Base-by-base conservation (phyloP, 176 grass and related monocot species). In the Eleusine coracana region DNA sequence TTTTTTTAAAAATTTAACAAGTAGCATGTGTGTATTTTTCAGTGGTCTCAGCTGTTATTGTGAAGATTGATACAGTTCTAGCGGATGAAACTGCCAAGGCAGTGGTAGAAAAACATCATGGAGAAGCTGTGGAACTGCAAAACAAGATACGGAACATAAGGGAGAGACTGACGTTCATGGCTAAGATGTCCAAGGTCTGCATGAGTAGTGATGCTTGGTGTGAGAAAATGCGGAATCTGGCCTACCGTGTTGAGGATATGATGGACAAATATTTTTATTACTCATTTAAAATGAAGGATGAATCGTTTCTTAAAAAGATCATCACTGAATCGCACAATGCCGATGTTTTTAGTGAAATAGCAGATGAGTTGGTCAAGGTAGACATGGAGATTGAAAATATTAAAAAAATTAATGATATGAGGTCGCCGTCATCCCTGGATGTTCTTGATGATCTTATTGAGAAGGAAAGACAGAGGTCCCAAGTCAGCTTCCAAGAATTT, bases 171-270 rank as follows among this genome's bases (percentile, higher is more conserved):
- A 15, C 16, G 17, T 14, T 5, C 50, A 18, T 54, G 50, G 17
- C 50, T 54, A 54, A 54, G 15, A 54, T 54, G 4, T 17, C 50
- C 3, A 54, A 18, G 50, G 50, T 54, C 50, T 54, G 4, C 50
- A 54, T 54, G 50, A 54, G 3, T 3, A 54, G 17, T 54, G 5
- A 54, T 17, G 50, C 50, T 44, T 87, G 86, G 86, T 71, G 82
- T 83, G 73, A 42, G 44, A 52, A 77, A 45, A 79, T 87, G 8
- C 55, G 86, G 11, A 83, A 71, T 6, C 42, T 87, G 23, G 80
- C 86, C 44, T 77, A 87, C 18, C 80, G 68, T 87, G 80, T 83
- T 77, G 86, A 87, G 59, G 86, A 87, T 59, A 66, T 77, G 6
- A 36, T 87, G 34, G 85, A 87, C 34, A 87, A 60, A 42, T 82